Conservation (phyloP, 768 basidiomycete species). For the Lactarius sanguifluus region DNA sequence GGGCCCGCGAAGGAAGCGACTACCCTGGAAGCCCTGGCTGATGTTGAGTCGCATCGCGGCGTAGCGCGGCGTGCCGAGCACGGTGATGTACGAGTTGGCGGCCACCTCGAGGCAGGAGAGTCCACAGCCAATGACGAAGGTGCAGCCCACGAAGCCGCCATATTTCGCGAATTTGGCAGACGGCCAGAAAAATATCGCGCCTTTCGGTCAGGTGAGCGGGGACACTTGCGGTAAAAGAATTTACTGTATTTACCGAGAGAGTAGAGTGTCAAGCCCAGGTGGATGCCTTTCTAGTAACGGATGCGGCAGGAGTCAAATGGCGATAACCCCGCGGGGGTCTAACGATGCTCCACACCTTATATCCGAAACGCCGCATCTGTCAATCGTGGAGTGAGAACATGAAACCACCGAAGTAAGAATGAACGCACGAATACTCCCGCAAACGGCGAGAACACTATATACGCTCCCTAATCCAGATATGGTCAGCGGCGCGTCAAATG, state of each 20-base stretch:
- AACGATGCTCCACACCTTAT: conserved; percentile 45
- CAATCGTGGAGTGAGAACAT: neutral
- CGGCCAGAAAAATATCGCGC: conserved; percentile 80
- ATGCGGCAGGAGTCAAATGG: neutral
- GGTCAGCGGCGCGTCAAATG: neutral
- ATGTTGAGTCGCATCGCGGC: conserved; percentile 77
- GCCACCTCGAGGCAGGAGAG: conserved; percentile 67
- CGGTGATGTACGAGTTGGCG: conserved; percentile 78
- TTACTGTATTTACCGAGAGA: conserved; percentile 49
- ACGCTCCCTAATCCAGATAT: conserved; percentile 49
- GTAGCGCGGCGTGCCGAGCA: conserved; percentile 64
- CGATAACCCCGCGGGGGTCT: neutral
- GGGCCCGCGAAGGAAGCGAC: conserved; percentile 73
- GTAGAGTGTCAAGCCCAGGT: conserved; percentile 58
- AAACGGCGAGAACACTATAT: conserved; percentile 58
- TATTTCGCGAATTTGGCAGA: conserved; percentile 66
- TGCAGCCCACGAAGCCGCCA: conserved; percentile 72
- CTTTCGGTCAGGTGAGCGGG: conserved; percentile 35
- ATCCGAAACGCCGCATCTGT: conserved; percentile 62
- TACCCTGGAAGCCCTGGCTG: conserved; percentile 77
- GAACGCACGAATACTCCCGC: conserved; percentile 55
- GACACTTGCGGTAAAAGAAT: conserved; percentile 29
- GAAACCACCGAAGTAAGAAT: conserved; percentile 6
- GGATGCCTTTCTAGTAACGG: conserved; percentile 52
- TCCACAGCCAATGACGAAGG: conserved; percentile 70